phyloP scores from a whole-genome alignment of 1,139 yeast genomes.

The Pichia sp. region DNA sequence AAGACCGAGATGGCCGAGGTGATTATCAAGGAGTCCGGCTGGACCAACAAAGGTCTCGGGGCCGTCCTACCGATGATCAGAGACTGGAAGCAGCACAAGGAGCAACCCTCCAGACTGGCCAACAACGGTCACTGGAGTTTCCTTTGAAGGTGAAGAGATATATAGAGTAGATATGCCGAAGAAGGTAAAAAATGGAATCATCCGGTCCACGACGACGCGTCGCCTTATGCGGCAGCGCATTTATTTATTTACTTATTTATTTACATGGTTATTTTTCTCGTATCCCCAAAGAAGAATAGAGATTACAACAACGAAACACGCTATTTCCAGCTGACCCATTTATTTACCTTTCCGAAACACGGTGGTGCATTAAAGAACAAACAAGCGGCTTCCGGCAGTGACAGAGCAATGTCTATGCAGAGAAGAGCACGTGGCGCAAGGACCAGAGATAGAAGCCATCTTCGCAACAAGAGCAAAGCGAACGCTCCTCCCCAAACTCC shows the following conservation, averaged over 20 bases:
- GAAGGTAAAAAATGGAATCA: neutral
- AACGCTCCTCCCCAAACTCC: slow-evolving; percentile 1
- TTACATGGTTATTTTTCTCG: neutral
- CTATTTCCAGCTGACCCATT: neutral
- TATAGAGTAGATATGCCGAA: neutral
- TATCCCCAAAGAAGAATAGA: neutral
- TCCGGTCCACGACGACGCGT: neutral
- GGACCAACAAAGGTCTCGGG: slow-evolving; percentile 3
- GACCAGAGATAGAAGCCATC: neutral
- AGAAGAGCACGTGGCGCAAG: neutral
- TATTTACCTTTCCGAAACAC: neutral
- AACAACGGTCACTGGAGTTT: slow-evolving; percentile 32
- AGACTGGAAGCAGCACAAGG: slow-evolving; percentile 9
- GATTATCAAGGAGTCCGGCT: neutral
- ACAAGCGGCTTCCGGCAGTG: neutral
- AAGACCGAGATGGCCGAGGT: neutral
- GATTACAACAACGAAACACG: neutral
- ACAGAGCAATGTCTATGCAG: neutral
- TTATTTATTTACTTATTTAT: too few species aligned
- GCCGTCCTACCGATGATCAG: slow-evolving; percentile 11
- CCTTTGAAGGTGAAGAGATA: slow-evolving; percentile 1
- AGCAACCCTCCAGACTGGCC: slow-evolving; percentile 1
- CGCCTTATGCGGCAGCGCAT: neutral
- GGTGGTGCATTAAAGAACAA: neutral
- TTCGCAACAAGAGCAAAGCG: neutral